These are phyloP conservation scores for Orbilia quercus DNA, from an alignment of 2,329 filamentous ascomycete genomes.

Conservation along the genomic window DNA sequence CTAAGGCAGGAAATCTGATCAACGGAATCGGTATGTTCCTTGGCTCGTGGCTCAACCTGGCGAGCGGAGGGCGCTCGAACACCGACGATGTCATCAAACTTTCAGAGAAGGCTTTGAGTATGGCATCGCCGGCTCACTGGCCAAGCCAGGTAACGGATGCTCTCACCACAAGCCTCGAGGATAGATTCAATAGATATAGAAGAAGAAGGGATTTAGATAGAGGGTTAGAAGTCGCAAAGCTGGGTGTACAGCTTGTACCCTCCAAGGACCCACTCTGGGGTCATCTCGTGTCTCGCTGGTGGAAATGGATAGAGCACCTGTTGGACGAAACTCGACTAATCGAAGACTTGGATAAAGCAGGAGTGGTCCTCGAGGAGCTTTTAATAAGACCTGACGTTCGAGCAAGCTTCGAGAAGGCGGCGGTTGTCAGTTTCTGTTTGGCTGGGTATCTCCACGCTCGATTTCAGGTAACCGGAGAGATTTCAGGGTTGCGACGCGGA, in stretches of 20 bases:
- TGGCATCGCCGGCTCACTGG: neutral
- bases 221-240: neutral
- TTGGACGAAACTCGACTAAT: neutral
- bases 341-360: neutral
- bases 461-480: slow-evolving; percentile 1
- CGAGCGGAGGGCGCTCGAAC: too few relatives aligned
- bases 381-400: neutral
- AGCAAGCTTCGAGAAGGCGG: neutral
- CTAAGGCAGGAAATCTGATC: neutral
- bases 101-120: neutral
- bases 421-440: neutral
- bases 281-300: slow-evolving; percentile 1
- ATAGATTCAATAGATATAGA: neutral
- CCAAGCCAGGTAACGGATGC: neutral
- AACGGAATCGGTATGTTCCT: neutral
- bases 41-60: too few relatives aligned
- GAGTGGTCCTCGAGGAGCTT: slow-evolving; percentile 1
- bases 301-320: slow-evolving; percentile 9
- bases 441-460: neutral
- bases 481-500: slow-evolving; percentile 5
- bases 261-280: slow-evolving; percentile 1
- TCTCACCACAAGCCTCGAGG: neutral
- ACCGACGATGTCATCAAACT: neutral
- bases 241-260: neutral
- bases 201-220: neutral